Conservation (phyloP, 2,329 filamentous ascomycete species). For the Trichoderma guizhouense region DNA sequence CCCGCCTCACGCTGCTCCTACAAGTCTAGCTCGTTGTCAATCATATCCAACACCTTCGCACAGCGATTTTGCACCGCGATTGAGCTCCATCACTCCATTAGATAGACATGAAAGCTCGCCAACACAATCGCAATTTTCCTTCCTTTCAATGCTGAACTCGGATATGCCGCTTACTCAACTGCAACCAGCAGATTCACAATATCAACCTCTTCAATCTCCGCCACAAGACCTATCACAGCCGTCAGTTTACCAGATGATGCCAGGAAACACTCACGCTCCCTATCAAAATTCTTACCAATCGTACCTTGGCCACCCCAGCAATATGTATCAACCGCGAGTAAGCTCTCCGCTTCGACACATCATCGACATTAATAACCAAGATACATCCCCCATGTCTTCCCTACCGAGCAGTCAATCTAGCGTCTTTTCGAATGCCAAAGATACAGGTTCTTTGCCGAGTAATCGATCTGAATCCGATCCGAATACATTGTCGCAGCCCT, state of each 20-base stretch:
- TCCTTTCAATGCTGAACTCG: constrained; percentile 21
- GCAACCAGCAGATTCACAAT: neutral
- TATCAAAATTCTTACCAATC: constrained; percentile 28
- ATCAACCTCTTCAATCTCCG: neutral
- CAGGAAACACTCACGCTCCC: neutral
- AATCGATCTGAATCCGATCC: constrained; percentile 3
- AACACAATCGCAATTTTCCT: constrained; percentile 15
- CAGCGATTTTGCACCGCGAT: constrained; percentile 21
- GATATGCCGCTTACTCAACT: neutral
- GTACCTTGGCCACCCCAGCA: constrained; percentile 19
- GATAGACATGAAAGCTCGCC: neutral
- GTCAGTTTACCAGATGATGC: neutral
- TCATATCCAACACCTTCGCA: neutral
- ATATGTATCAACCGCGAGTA: constrained; percentile 23
- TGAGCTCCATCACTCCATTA: constrained; percentile 29
- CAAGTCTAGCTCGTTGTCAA: neutral
- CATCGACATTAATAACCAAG: constrained; percentile 15
- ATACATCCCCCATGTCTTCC: neutral
- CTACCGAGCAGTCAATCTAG: neutral
- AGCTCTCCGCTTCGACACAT: constrained; percentile 29
- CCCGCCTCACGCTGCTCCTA: neutral
- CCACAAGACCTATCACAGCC: neutral
- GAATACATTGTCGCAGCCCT: neutral
- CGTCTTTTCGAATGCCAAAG: neutral
- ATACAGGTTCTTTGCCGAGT: neutral